A percentile compares a stretch with the other conserved stretches of the same genome.
Evolutionary conservation across 768 basidiomycete genomes (phyloP).

Genomic region (Tylopilus sp.): DNA sequence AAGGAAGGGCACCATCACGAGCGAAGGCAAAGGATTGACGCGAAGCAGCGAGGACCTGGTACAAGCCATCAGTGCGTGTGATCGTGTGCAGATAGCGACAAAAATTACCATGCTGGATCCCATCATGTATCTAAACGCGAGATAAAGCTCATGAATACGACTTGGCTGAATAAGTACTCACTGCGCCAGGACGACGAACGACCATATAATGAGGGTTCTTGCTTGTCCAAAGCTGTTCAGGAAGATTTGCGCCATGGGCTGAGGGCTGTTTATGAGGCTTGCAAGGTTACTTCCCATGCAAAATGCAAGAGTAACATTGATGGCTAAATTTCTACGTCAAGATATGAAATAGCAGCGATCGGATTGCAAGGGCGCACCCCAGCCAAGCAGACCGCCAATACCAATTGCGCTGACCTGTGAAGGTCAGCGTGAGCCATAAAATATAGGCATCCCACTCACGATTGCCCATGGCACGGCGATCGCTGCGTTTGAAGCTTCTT

Average conservation of each 20-base stretch:
- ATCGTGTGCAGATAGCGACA: no score
- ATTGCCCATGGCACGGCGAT: constrained; percentile 59
- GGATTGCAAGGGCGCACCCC: constrained; percentile 34
- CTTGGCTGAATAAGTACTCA: constrained; percentile 23
- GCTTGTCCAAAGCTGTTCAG: constrained; percentile 41
- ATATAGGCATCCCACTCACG: constrained; percentile 23
- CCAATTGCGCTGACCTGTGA: constrained; percentile 35
- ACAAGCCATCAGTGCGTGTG: constrained; percentile 8
- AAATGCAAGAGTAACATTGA: constrained; percentile 54
- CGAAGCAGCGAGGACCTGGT: constrained; percentile 45
- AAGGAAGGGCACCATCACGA: constrained; percentile 59
- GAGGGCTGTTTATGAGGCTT: constrained; percentile 36
- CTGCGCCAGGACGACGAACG: constrained; percentile 49
- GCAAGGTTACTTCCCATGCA: constrained; percentile 55
- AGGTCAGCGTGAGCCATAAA: constrained; percentile 1
- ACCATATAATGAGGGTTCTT: constrained; percentile 49
- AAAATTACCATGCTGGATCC: constrained; percentile 44
- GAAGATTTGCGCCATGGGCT: constrained; percentile 47
- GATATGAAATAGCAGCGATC: neutral
- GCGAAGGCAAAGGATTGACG: constrained; percentile 58
- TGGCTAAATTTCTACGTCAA: constrained; percentile 31
- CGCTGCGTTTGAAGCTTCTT: constrained; percentile 53
- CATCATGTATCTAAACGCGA: constrained; percentile 44
- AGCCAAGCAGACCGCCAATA: constrained; percentile 45
- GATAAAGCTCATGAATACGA: neutral